Conservation (phyloP, 768 basidiomycete species). For the Russula griseocarnosa region DNA sequence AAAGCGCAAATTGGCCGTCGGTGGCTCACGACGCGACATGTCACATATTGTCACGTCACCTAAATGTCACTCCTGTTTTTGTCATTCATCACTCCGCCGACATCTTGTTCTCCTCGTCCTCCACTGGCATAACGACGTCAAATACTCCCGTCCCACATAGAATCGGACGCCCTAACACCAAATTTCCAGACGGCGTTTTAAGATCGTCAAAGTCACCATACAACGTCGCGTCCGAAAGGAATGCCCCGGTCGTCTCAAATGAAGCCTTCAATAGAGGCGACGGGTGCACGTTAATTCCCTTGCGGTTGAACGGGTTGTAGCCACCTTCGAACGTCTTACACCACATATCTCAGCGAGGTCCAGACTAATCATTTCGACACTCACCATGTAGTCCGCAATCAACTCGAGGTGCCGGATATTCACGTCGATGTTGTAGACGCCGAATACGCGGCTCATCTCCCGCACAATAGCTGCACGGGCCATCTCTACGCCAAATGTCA, state of each 20-base stretch:
- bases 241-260: constrained; percentile 91
- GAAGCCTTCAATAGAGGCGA: constrained; percentile 98
- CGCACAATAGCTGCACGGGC: constrained; percentile 85
- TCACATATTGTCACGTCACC: constrained; percentile 22
- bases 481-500: constrained; percentile 96
- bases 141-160: constrained; percentile 94
- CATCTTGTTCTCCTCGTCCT: not conserved
- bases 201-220: constrained; percentile 95
- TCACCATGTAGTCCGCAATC: constrained; percentile 98
- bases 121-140: constrained; percentile 63
- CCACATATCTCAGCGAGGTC: constrained; percentile 5
- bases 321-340: constrained; percentile 96
- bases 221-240: constrained; percentile 88
- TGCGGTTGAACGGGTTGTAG: constrained; percentile 97
- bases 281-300: constrained; percentile 86
- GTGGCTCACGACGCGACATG: constrained; percentile 17
- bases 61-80: not conserved
- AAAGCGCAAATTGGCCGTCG: constrained; percentile 6
- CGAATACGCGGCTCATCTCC: constrained; percentile 90
- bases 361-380: constrained; percentile 31
- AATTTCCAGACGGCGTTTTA: constrained; percentile 82
- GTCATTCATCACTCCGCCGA: not conserved
- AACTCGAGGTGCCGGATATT: constrained; percentile 90
- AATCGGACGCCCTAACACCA: constrained; percentile 85
- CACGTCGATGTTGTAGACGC: constrained; percentile 93